Evolutionary conservation across 2,329 filamentous ascomycete genomes (phyloP), one percentile per base, ranked within the genome.

Genomic region (Niveomyces coronatus): DNA sequence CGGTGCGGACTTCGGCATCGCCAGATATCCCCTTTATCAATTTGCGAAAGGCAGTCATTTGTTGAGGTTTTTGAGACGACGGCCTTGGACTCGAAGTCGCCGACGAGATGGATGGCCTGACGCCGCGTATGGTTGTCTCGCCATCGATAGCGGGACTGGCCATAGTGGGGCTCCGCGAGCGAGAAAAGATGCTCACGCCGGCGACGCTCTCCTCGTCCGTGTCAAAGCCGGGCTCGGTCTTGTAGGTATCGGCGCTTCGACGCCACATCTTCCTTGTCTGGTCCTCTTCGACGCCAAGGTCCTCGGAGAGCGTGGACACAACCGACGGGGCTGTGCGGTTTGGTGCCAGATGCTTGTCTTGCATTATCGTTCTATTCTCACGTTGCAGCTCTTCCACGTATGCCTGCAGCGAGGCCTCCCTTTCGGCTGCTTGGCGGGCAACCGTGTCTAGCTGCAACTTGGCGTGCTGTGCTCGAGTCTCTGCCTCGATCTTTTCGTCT

Each of bases 361-460:
- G 63, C 22, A 54, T 49, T 13, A 64, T 58, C 1, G 62, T 54
- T 41, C 58, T 64, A 49, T 66, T 71, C 53, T 80, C 74, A 2
- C 60, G 62, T 3, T 61, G 62, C 14, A 77, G 54, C 41, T 71
- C 67, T n/a, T 59, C 60, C 29, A 69, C 56, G n/a, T 76, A 53
- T 19, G 64, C 56, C 32, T 62, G 59, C 51, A 76, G 71, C 3
- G 60, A 60, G 6, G 55, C 47, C 47, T 80, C 74, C 44, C 74
- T 70, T 47, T 75, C 69, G 3, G 63, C 59, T 1, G 70, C 68
- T 46, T 66, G 65, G 13, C 53, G 56, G 2, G 71, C 70, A 64
- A 81, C 74, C 33, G 68, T 68, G 45, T 79, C 71, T 1, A 82
- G 62, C 52, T 80, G 75, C 47, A 66, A 62, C 52, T 72, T 74